phyloP scores from a whole-genome alignment of 805 yeast genomes.

The Scheffersomyces coipomensis region DNA sequence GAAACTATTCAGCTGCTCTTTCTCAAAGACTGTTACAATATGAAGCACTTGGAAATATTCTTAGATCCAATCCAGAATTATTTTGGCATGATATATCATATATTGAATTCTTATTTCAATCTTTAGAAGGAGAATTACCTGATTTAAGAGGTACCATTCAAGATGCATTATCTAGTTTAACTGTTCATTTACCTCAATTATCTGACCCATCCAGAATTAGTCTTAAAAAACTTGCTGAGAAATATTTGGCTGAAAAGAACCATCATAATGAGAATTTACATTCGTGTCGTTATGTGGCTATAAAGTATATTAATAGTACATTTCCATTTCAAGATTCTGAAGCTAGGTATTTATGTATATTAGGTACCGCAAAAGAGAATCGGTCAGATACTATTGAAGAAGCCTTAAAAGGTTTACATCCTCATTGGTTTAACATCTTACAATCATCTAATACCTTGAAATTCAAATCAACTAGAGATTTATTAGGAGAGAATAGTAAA shows the following conservation, averaged over 20 bases:
- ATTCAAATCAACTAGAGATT: conserved; percentile 43
- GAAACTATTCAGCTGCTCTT: conserved; percentile 31
- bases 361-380: conserved; percentile 59
- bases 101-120: conserved; percentile 66
- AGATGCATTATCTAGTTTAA: conserved; percentile 62
- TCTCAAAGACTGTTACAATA: conserved; percentile 64
- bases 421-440: conserved; percentile 68
- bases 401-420: conserved; percentile 76
- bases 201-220: conserved; percentile 34
- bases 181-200: conserved; percentile 46
- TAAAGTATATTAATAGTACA: conserved; percentile 62
- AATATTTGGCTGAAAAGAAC: conserved; percentile 21
- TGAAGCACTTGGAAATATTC: conserved; percentile 72
- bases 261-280: conserved; percentile 26
- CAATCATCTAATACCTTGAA: conserved; percentile 43
- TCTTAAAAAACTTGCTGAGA: conserved; percentile 38
- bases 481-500: conserved; percentile 39
- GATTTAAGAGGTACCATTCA: conserved; percentile 70
- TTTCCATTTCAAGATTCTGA: conserved; percentile 67
- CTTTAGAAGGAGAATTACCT: conserved; percentile 60
- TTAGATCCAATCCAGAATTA: conserved; percentile 44
- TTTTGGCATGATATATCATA: conserved; percentile 47
- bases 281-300: conserved; percentile 59
- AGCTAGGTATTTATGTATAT: conserved; percentile 64
- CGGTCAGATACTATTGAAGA: conserved; percentile 78